Base-by-base conservation (phyloP, 2,329 filamentous ascomycete genomes). In the Grosmannia huntii region DNA sequence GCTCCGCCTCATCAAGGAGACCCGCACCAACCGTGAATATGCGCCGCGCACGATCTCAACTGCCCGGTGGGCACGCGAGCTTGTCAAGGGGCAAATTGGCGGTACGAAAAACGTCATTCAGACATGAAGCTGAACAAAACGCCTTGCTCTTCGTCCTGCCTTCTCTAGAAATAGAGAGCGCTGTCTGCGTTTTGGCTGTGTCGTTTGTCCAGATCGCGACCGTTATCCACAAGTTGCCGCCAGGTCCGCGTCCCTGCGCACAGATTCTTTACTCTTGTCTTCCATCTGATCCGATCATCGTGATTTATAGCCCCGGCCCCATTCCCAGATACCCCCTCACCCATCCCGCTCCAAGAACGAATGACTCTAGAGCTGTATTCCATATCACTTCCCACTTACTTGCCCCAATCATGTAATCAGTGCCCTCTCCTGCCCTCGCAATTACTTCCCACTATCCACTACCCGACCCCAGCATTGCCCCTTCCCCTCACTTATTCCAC, bases 31-130 rank as follows among this genome's bases (percentile, higher is more conserved):
- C 77, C 86, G 89, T 65, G 91, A 97, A 53, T 96, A 89, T 76
- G 81, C 85, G 65, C 68, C 81, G 31, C 87, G 91, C 62, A 99
- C 94, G 4, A 86, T 94, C 64, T 90, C 96, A 64, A 97, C 94
- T 53, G 94, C 94, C 69, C 87, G 92, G 66, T 99, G 94, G 94
- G 91, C 94, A 62, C 87, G 92, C 61, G 94, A 97, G 74, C 90
- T 96, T 71, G 91, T 97, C 71, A 97, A 96, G 81, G 87, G 90
- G 66, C 94, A 99, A 73, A 74, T 85, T 56, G 79, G 80, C 60
- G 81, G 81, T 63, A 67, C 71, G 55, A 70, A 68, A 65, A 75
- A 70, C 57, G 74, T 79, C 65, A 82, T 83, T 57, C 74, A 79
- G 65, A 73, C 73, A 62, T 79, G 72, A 74, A 63, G 60, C 1